Base-by-base conservation (phyloP, 2,329 filamentous ascomycete genomes). In the Laburnicola sp. region DNA sequence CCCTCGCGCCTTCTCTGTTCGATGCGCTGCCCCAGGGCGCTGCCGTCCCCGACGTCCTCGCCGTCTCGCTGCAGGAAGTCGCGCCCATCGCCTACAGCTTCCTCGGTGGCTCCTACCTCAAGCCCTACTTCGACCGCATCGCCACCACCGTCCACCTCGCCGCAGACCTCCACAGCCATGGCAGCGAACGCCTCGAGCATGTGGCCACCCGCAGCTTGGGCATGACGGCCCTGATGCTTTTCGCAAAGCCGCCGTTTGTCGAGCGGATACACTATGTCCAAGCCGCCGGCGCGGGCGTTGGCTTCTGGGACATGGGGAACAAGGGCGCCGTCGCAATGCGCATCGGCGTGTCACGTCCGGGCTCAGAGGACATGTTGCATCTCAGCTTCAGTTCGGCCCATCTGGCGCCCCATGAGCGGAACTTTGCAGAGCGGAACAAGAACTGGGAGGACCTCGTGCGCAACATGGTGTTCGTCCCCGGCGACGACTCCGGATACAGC, bases 371-470 rank as follows among this genome's bases (percentile, higher is more conserved):
- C 22, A 66, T 64, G 3, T 82, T 87, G 25, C 83, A 89, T 63
- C 72, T 97, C 48, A 96, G 91, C 0, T 94, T 97, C 69, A 86
- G 96, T 35, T 86, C 89, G 34, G 89, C 91, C 9, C 94, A 99
- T 73, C 78, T 97, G 49, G 90, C 92, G 0, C 88, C 93, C 5
- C 90, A 91, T 84, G 94, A 99, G 73, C 83, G 84, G 75, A 88
- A 86, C 39, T 76, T 91, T 41, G 78, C 85, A 46, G 80, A 85
- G 39, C 82, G 94, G 45, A 97, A 97, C 66, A 80, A 85, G 61
- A 93, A 97, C 70, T 99, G 94, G 92, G 85, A 86, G 64, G 85
- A 82, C 59, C 90, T 97, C 52, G 89, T 91, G 57, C 84, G 88
- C 22, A 82, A 87, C 8, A 77, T 97, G 50, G 86, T 94, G 1